Evolutionary conservation across 192 early-diverging fungal genomes (phyloP).

Genomic region (Lobulomyces angularis): DNA sequence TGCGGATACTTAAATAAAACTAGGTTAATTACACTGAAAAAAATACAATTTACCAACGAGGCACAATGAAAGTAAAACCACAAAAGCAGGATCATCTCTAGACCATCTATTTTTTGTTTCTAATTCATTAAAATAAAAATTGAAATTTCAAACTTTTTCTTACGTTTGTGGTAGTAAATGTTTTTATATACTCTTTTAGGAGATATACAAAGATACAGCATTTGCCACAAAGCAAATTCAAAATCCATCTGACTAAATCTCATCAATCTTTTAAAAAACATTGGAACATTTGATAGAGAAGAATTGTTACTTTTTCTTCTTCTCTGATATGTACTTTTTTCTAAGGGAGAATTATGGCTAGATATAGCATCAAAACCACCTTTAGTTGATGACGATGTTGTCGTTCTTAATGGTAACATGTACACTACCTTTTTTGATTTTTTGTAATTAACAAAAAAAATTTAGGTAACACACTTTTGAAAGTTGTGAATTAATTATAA

Average conservation of each 20-base stretch:
- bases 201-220: slow-evolving; percentile 69
- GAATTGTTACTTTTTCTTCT: too few species aligned
- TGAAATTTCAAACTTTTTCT: slow-evolving; percentile 8
- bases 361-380: too few species aligned
- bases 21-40: not conserved
- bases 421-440: too few species aligned
- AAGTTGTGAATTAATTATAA: too few species aligned
- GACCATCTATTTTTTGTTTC: slow-evolving; percentile 99
- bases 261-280: slow-evolving; percentile 38
- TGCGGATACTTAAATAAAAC: slow-evolving; percentile 47
- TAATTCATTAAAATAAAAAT: slow-evolving; percentile 7
- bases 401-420: too few species aligned
- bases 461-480: too few species aligned
- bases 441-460: too few species aligned
- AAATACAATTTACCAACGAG: slow-evolving; percentile 42
- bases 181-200: slow-evolving; percentile 81
- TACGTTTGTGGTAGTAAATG: slow-evolving; percentile 94
- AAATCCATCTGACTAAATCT: slow-evolving; percentile 72
- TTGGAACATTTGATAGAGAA: too few species aligned
- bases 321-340: too few species aligned
- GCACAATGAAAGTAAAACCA: slow-evolving; percentile 56
- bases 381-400: too few species aligned
- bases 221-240: slow-evolving; percentile 80
- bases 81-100: slow-evolving; percentile 90
- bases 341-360: too few species aligned